Evolutionary conservation across 2,329 filamentous ascomycete species (phyloP), one percentile per base, ranked within the genome.

Genomic region (Microcera coccophila): DNA sequence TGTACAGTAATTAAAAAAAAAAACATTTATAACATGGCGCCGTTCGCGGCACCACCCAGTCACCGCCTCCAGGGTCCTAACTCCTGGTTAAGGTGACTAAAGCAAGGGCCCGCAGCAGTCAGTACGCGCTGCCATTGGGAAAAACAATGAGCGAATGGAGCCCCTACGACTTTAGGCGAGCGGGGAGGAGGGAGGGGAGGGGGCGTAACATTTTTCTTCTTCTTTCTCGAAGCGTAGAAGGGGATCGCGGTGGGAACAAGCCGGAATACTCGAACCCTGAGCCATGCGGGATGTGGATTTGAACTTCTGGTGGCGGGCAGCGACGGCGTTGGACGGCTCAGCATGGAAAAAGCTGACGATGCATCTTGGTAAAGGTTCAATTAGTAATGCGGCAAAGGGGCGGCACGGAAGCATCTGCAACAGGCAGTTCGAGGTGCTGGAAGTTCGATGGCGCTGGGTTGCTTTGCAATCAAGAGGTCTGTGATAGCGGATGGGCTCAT

Each of bases 351-450:
- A n/a, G n/a, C n/a, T n/a, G 7, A 26, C 7, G 22, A 12, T 12
- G 12, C 7, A 26, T 7, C 22, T 7, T 26, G 22, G 22, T 26
- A 7, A 26, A 12, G 12, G 22, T 7, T 7, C 22, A 12, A 26
- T 26, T 26, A 26, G 22, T 26, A 26, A 26, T 26, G 22, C n/a
- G n/a, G n/a, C n/a, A n/a, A n/a, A 26, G 12, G 12, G 12, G 22
- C 7, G 22, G 22, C 12, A 26, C 22, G 22, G 22, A 26, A 12
- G 7, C 7, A 26, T 12, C 22, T 26, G 22, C 7, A 35, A 46
- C 42, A 47, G 40, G 44, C 48, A 15, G 16, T 36, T 41, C 28
- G 38, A 49, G 48, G 50, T 52, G 50, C 37, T 50, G 34, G 18
- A 36, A 36, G 34, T 26, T 50, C 22, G 22, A 12, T 26, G 22